These are phyloP conservation scores for Umbellularia californica DNA, from an alignment of 164 flowering plant species.

Conservation along the genomic window DNA sequence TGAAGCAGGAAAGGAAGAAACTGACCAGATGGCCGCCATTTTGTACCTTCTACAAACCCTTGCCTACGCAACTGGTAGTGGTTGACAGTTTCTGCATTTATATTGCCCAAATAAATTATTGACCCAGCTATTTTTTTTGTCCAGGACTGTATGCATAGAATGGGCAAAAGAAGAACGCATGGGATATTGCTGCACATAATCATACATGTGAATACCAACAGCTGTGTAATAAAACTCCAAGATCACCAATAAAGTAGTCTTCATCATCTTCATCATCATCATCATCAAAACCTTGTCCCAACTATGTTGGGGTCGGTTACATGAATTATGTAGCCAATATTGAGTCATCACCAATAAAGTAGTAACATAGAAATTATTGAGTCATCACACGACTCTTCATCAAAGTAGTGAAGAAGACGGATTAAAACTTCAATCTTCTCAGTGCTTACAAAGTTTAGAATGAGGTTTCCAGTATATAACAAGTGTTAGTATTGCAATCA, in stretches of 20 bases:
- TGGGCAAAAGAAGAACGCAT: not conserved
- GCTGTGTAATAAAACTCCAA: not conserved
- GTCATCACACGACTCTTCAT: not conserved
- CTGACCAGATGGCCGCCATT: conserved; percentile 26
- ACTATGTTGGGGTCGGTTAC: no score
- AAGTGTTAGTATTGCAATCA: not conserved
- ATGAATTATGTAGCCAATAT: no score
- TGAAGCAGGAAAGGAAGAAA: conserved; percentile 26
- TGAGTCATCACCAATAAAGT: not conserved
- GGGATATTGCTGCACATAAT: not conserved
- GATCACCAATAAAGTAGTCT: no score
- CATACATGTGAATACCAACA: not conserved
- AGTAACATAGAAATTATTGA: not conserved
- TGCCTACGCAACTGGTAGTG: conserved; percentile 45
- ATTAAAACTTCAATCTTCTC: not conserved
- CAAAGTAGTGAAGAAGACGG: not conserved
- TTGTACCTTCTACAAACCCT: conserved; percentile 44
- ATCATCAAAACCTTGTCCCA: no score
- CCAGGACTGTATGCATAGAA: no score
- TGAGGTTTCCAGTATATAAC: not conserved
- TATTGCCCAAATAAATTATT: not conserved
- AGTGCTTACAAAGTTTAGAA: not conserved
- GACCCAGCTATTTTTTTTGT: not conserved
- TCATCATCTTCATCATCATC: no score
- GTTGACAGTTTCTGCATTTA: conserved; percentile 54